Evolutionary conservation across 495 filamentous ascomycete species (phyloP), one percentile per base, ranked within the genome.

Genomic region (Neurospora hispaniola): DNA sequence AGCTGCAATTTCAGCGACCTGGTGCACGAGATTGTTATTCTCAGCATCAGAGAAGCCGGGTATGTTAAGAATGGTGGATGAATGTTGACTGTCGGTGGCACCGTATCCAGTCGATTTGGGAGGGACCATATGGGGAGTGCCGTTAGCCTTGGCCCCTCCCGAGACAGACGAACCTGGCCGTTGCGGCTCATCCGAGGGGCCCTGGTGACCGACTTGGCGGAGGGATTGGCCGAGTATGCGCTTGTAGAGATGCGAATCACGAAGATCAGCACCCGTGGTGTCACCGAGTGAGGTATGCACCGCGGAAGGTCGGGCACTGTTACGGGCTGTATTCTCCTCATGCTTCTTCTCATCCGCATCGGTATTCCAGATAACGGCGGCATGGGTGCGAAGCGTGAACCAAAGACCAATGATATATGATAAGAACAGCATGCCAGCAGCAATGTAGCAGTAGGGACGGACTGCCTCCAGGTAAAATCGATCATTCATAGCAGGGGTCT

Each of bases 361-460:
- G 38, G 84, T 90, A 78, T 93, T 94, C 96, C 96, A 99, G 72
- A 99, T 99, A 42, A 97, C 90, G 20, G 96, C 95, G 5, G 96
- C 96, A 79, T 99, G 96, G 3, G 96, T 99, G 73, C 96, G 86
- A 7, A 99, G 88, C 6, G 96, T 99, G 80, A 99, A 99, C 90
- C 94, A 94, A 40, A 98, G 84, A 18, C 96, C 96, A 74, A 98
- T 96, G 43, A 96, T 84, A 80, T 99, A 99, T 0, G 93, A 94
- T 23, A 97, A 81, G 82, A 99, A 99, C 42, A 99, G 86, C 75
- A 94, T 87, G 20, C 91, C 80, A 42, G 96, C 93, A 5, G 92
- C 90, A 74, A 96, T 86, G 86, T 93, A 97, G 75, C 92, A 97
- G 80, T 96, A 99, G 9, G 96, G 96, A 70, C 92, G 90, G 20